Base-by-base conservation (phyloP, 1,284 basidiomycete genomes). In the Amylostereum areolatum region DNA sequence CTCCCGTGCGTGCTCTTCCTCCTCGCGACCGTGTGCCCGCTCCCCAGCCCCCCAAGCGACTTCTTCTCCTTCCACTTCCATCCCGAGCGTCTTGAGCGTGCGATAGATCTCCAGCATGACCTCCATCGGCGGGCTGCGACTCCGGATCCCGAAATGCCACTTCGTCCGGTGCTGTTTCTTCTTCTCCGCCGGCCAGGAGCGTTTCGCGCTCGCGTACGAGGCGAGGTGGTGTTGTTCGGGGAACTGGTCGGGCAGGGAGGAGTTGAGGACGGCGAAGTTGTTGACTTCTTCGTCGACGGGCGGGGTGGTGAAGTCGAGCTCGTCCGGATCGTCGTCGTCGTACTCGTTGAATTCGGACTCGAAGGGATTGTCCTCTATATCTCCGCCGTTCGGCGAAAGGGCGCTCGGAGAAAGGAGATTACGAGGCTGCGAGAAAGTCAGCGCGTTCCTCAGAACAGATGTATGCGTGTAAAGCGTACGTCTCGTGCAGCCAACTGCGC, bases 51-150 rank as follows among this genome's bases (percentile, higher is more conserved):
- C 3, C 87, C 86, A 4, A 89, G 66, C 54, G 78, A 79, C 57
- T 74, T 75, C 72, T 89, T 90, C 72, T 88, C 84, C 65, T 88
- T 87, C 95, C 96, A 99, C n/a, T 67, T 99, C 93, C 92, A 99
- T 97, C 18, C 90, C 92, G n/a, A 99, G 74, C 49, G 84, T 75
- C 68, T 90, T 89, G 50, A 99, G 71, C 47, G 95, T 97, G 54
- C 92, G 77, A 71, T 99, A 99, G 50, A 99, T 97, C 75, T 98
- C 96, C 27, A 97, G 73, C 95, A 99, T 97, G 41, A 99, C 96
- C 66, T 98, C 96, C 92, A 98, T 97, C 24, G 96, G 96, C 41
- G 94, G 93, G 52, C 89, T 93, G 50, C 94, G 80, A 57, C 91
- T 94, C 34, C 96, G 81, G 41, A 99, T 99, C 4, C 97, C 96